These are phyloP conservation scores for Malus orientalis DNA, from an alignment of 306 rosid species.

Conservation along the genomic window DNA sequence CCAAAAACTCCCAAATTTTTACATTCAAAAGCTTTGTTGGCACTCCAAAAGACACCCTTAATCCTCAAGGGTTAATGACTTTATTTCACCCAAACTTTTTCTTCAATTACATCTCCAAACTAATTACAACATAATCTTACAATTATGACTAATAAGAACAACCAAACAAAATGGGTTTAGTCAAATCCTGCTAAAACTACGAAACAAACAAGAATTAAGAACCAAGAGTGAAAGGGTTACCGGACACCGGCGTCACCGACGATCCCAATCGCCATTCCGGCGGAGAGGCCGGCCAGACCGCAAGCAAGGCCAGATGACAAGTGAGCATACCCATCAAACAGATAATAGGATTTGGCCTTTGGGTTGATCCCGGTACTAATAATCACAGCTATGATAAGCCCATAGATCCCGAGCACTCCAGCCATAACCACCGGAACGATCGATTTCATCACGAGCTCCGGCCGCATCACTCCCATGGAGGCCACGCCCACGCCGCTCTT, in stretches of 20 bases:
- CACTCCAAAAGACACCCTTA: neutral
- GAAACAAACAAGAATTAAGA: neutral
- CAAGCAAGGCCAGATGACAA: constrained; percentile 78
- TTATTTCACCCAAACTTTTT: neutral
- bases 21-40: neutral
- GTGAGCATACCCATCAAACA: constrained; percentile 77
- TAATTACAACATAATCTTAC: neutral
- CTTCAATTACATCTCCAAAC: neutral
- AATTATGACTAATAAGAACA: neutral
- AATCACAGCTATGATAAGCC: constrained; percentile 66
- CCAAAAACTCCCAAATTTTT: neutral
- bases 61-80: neutral
- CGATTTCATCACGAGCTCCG: constrained; percentile 78
- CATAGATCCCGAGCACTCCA: constrained; percentile 69
- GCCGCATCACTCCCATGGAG: constrained; percentile 77
- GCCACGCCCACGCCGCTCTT: constrained; percentile 87
- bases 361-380: constrained; percentile 76
- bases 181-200: neutral
- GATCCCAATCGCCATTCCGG: constrained; percentile 80
- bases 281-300: constrained; percentile 80
- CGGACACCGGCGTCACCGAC: constrained; percentile 84
- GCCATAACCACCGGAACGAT: constrained; percentile 86
- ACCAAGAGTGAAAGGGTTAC: constrained; percentile 18
- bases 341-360: constrained; percentile 63
- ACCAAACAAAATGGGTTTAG: neutral